A percentile compares a stretch with the other conserved stretches of the same genome.
These are phyloP conservation scores for Lentinula aciculospora DNA, from an alignment of 768 basidiomycete species.

Conservation along the genomic window DNA sequence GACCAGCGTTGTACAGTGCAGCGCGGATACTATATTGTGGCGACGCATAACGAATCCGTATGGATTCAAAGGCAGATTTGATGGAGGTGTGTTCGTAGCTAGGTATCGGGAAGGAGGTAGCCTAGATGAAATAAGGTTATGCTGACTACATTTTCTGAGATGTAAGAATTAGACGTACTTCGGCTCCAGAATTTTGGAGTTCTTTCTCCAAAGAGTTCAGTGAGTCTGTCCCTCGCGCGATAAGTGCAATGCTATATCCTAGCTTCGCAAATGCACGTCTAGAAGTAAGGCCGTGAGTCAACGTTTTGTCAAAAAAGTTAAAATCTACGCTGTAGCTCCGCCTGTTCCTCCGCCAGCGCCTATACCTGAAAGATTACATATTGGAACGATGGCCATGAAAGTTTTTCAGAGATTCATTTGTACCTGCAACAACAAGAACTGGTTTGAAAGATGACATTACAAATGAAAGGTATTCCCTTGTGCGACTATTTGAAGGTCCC, in stretches of 20 bases:
- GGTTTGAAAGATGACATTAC: slow-evolving; percentile 17
- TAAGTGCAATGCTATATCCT: slow-evolving; percentile 63
- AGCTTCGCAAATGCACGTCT: slow-evolving; percentile 57
- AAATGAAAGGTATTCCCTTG: background rate
- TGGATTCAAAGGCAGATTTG: slow-evolving; percentile 35
- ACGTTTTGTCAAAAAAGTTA: background rate
- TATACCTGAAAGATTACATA: slow-evolving; percentile 26
- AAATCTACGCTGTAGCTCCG: slow-evolving; percentile 47
- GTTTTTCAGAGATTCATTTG: slow-evolving; percentile 31
- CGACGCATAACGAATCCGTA: slow-evolving; percentile 40
- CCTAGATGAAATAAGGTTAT: slow-evolving; percentile 27
- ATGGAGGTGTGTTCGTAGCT: slow-evolving; percentile 48
- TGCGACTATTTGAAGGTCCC: too few relatives aligned
- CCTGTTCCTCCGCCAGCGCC: slow-evolving; percentile 50
- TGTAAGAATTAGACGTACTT: slow-evolving; percentile 28
- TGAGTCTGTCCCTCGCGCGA: slow-evolving; percentile 50
- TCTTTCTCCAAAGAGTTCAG: slow-evolving; percentile 50
- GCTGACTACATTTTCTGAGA: background rate
- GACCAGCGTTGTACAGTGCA: slow-evolving; percentile 59
- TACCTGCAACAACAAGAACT: slow-evolving; percentile 55
- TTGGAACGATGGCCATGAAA: slow-evolving; percentile 9
- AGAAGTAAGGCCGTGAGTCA: slow-evolving; percentile 1
- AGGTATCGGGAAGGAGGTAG: slow-evolving; percentile 47
- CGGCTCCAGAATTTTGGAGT: slow-evolving; percentile 52
- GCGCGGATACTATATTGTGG: slow-evolving; percentile 47